Percentiles rank a stretch among this genome's conserved stretches.
Conservation (phyloP, 495 filamentous ascomycete genomes). For the Neurospora sp. region DNA sequence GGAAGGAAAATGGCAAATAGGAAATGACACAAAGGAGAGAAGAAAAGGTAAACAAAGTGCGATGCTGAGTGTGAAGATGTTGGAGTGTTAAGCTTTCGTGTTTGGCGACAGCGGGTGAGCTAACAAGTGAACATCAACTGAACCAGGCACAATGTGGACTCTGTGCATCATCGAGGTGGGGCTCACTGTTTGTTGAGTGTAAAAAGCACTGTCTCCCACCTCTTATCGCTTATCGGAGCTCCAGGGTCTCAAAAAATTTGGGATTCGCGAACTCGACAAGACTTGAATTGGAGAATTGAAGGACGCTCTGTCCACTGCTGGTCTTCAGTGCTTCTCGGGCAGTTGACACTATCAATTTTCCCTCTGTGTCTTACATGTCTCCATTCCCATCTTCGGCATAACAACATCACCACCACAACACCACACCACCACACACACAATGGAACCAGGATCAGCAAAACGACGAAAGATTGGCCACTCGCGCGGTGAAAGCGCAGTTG, state of each 20-base stretch:
- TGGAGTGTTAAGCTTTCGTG: neutral
- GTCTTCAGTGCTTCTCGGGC: neutral
- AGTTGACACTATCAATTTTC: neutral
- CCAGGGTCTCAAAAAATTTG: neutral
- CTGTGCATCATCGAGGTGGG: neutral
- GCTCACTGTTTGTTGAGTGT: neutral
- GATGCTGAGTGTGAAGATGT: neutral
- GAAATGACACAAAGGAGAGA: neutral
- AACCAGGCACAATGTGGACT: neutral
- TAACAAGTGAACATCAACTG: neutral
- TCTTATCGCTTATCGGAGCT: neutral
- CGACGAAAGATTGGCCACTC: constrained; percentile 38
- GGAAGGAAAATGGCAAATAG: neutral
- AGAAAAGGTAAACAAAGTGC: neutral
- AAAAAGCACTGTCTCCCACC: neutral
- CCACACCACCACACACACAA: constrained; percentile 5
- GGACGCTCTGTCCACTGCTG: neutral
- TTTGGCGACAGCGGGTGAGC: neutral
- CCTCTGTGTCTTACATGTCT: neutral
- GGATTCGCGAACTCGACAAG: neutral
- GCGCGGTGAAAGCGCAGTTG: constrained; percentile 12
- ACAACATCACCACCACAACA: neutral
- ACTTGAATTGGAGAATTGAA: neutral
- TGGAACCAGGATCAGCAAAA: constrained; percentile 36
- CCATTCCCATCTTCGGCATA: neutral